Base-by-base conservation (phyloP, 441 rosid species). In the Bruguiera hainesii region DNA sequence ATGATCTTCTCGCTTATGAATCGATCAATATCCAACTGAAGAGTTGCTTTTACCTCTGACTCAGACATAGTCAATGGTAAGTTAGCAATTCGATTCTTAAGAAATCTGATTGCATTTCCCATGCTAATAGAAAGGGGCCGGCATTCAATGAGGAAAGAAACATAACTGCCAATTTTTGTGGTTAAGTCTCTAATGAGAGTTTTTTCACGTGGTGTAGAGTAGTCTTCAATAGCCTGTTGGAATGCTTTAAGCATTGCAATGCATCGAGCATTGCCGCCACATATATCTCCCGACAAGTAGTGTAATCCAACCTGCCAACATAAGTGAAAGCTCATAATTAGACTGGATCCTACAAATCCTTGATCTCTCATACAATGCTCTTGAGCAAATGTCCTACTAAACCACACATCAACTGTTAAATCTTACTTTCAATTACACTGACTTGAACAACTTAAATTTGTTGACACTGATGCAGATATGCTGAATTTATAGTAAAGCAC, bases 171-270 rank as follows among this genome's bases (percentile, higher is more conserved):
- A 59, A 92, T 80, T 78, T 82, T 90, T 1, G 93, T 78, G 51
- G 96, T 92, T 73, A 89, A 81, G 73, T 90, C 93, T 72, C 96
- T 78, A 78, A 65, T 74, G 63, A 92, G 85, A 70, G 86, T 81
- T 79, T 88, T 92, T 81, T 90, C 90, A 60, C 80, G 75, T 19
- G 96, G 97, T n/a, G 91, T 88, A 23, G 80, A 71, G 81, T 92
- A 87, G 73, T 88, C 95, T 67, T 66, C 82, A 42, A 92, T 81
- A 72, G 87, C 88, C 78, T 92, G 95, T 72, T 79, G 87, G 74
- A 92, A 89, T 63, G 98, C 98, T 77, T 83, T 81, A 66, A 92
- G 89, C 96, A 90, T 90, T 16, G 96, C 96, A 69, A 89, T 87
- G 70, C 98, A 92, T 28, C 93, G 89, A 26, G 97, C 96, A 81